Percentiles rank a stretch among this genome's conserved stretches.
Evolutionary conservation across 495 filamentous ascomycete species (phyloP).

Genomic region (Rusavskia elegans): DNA sequence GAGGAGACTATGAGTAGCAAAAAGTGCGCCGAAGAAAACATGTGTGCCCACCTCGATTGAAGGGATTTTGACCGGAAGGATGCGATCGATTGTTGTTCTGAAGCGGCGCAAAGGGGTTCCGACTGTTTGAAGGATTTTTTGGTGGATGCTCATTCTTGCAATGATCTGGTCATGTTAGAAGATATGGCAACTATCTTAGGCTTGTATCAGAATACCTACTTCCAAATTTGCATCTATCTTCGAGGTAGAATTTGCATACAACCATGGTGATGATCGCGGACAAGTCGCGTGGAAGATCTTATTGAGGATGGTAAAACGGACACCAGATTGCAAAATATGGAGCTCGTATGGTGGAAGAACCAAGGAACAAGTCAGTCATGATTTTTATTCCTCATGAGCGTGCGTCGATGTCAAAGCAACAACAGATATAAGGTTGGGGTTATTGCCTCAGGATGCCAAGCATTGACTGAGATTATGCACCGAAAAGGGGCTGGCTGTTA

Average conservation of each 20-base stretch:
- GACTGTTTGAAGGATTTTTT: not conserved
- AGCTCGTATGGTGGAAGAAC: not conserved
- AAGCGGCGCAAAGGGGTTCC: conserved; percentile 12
- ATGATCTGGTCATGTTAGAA: conserved; percentile 22
- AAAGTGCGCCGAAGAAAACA: not conserved
- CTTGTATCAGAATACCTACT: conserved; percentile 18
- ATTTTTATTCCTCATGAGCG: not conserved
- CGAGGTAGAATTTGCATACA: conserved; percentile 57
- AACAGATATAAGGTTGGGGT: too few relatives aligned
- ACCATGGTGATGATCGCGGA: conserved; percentile 24
- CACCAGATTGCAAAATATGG: too few relatives aligned
- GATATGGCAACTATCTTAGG: not conserved
- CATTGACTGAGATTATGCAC: too few relatives aligned
- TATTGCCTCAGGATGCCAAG: too few relatives aligned
- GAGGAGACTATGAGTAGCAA: too few relatives aligned
- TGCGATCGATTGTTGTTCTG: conserved; percentile 5
- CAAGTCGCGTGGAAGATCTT: not conserved
- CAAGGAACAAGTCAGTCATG: not conserved
- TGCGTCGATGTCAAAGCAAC: too few relatives aligned
- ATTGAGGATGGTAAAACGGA: not conserved
- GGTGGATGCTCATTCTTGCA: conserved; percentile 42
- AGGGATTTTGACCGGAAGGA: conserved; percentile 12
- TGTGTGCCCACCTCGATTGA: conserved; percentile 21
- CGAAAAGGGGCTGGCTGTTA: too few relatives aligned
- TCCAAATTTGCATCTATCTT: conserved; percentile 60